Evolutionary conservation across 352 stramenopile species (phyloP).

Genomic region (Phytophthora pinifolia): DNA sequence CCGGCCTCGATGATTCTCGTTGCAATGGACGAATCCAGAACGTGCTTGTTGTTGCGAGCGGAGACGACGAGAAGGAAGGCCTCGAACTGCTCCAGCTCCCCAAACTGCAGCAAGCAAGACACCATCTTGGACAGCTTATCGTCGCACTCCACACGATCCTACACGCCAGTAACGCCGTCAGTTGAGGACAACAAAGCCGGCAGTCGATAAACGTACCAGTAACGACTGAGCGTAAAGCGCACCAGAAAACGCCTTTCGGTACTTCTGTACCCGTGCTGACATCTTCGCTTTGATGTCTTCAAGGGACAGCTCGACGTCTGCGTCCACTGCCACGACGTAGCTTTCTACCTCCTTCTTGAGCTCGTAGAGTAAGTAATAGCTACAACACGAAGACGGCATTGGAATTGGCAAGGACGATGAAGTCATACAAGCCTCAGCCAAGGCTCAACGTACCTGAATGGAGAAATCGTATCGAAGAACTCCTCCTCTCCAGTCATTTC

Average conservation of each 20-base stretch:
- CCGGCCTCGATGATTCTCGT: conserved; percentile 17
- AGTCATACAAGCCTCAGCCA: neutral
- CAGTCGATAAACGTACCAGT: conserved; percentile 25
- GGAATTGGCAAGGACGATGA: neutral
- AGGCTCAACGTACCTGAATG: conserved; percentile 36
- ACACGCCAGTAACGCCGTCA: neutral
- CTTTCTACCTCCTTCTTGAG: conserved; percentile 52
- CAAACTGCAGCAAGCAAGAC: conserved; percentile 32
- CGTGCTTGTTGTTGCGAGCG: conserved; percentile 22
- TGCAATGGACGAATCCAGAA: conserved; percentile 12
- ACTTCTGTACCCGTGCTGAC: conserved; percentile 39
- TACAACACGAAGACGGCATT: conserved; percentile 15
- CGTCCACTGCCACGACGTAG: conserved; percentile 20
- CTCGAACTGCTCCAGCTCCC: conserved; percentile 33
- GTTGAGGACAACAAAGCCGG: neutral
- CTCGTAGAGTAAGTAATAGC: conserved; percentile 36
- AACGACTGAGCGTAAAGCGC: conserved; percentile 40
- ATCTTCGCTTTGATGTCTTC: conserved; percentile 48
- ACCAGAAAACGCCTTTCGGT: conserved; percentile 40
- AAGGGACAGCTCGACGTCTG: conserved; percentile 24
- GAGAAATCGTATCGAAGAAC: conserved; percentile 24
- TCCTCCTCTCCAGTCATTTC: conserved; percentile 14
- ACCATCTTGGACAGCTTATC: conserved; percentile 9
- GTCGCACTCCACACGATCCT: conserved; percentile 26
- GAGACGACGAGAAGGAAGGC: conserved; percentile 17